Evolutionary conservation across 1,284 basidiomycete species (phyloP), one percentile per base, ranked within the genome.

Genomic region (Termitomyces sp.): DNA sequence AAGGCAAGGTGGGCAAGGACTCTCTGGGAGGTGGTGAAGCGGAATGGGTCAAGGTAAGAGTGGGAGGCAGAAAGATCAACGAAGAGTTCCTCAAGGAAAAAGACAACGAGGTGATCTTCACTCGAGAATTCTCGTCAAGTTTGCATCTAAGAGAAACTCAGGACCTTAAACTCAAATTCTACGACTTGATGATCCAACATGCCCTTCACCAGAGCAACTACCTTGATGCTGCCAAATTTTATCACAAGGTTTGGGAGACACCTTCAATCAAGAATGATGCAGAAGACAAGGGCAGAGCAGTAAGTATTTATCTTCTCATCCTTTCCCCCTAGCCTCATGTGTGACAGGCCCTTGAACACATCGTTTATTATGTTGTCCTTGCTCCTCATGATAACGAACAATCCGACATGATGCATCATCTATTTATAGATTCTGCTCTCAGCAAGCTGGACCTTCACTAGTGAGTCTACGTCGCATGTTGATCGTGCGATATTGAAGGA

Each of bases 381-480:
- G 90, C 94, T 0, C 87, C 95, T 6, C 92, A 97, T 69, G 90
- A 90, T 71, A 98, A 99, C 69, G 97, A 99, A 71, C 97, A 99
- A 72, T 92, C 87, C 13, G 95, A 99, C 69, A 92, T 99, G 85
- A 77, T 99, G 52, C 88, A 98, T 65, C 88, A 94, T 64, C 78
- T 97, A 28, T 93, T 84, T 65, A 76, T 78, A 54, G 83, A 96
- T 70, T 79, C 91, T 48, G 87, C 86, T 38, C 72, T 98, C 43
- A 75, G 82, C 57, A 91, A 89, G 65, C 79, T 96, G 41, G 87
- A 93, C 52, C 80, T 94, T 51, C 90, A 97, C 66, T 88, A 88
- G 94, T 97, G 65, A 62, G 92, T 21, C 38, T 46, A 12, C 75
- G 3, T 19, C 10, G 3, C 10, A 26, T 21, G 28, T 9, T 2